Evolutionary conservation across 2,329 filamentous ascomycete genomes (phyloP), one percentile per base, ranked within the genome.

Genomic region (Xylariaceae sp.): DNA sequence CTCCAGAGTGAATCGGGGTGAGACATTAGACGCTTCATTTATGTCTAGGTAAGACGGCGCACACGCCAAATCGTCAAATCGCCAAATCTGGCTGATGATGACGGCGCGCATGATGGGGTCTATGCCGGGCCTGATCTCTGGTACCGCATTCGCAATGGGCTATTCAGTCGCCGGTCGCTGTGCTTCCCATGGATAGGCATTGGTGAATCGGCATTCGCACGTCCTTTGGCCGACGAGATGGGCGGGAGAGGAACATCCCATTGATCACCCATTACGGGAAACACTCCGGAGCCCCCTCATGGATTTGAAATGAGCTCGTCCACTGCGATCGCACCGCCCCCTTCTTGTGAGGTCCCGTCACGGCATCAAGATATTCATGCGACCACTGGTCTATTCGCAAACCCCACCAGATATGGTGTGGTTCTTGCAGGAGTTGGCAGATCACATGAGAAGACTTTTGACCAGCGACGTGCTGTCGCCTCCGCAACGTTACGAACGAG

Each of bases 401-500:
- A 47, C 57, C 43, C 56, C 57, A 51, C 55, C 49, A 43, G 26
- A 47, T 48, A 36, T 59, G 57, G 54, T 55, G 44, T 57, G 49
- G 52, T 55, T 57, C 51, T 57, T 59, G 55, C 55, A 53, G 57
- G 26, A 53, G 51, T 44, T 52, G 44, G 39, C 46, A 45, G 55
- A 57, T 59, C 57, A 59, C 57, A 59, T 59, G 57, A 59, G 57
- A 46, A 53, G 39, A 32, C 48, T 44, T 51, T 44, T 41, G n/a
- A n/a, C 54, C 42, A 30, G 49, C 50, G 57, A 57, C 57, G 57
- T 52, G 55, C 55, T 59, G 55, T 57, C 57, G 57, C 55, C 57
- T 59, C 57, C 57, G 55, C 57, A 57, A 43, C 49, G 48, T 47
- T 41, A 41, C 46, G 47, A 50, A 47, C 47, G n/a, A n/a, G n/a